Conservation (phyloP, 805 yeast species). For the Tetrapisispora taiwanensis region DNA sequence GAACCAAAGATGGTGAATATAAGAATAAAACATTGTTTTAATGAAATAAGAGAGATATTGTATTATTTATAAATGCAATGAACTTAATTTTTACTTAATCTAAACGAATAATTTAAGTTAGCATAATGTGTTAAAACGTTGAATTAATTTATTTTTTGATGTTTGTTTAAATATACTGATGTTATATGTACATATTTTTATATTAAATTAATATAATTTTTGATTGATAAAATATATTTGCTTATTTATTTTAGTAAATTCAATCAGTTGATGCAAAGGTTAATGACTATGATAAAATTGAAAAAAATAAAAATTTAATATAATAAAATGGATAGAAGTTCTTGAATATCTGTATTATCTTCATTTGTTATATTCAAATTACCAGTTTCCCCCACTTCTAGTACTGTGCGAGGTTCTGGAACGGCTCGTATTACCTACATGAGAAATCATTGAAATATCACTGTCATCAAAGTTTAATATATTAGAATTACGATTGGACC, state of each 20-base stretch:
- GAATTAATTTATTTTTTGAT: no score
- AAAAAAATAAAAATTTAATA: neutral
- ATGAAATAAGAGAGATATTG: no score
- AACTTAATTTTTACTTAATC: no score
- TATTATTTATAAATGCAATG: no score
- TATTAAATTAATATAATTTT: neutral
- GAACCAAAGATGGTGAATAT: no score
- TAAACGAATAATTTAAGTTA: no score
- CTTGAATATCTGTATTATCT: neutral
- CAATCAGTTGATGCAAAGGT: neutral
- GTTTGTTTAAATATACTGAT: neutral
- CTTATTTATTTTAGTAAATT: neutral
- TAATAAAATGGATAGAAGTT: neutral
- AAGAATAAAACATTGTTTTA: no score
- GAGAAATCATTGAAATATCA: slow-evolving; percentile 31
- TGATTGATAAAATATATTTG: neutral
- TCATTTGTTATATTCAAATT: neutral
- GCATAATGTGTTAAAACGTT: no score
- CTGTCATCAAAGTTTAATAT: slow-evolving; percentile 23
- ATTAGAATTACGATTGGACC: slow-evolving; percentile 15
- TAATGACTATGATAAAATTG: neutral
- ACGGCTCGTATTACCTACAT: slow-evolving; percentile 15
- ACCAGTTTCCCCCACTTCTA: slow-evolving; percentile 27
- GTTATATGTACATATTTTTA: neutral
- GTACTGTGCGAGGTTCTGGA: slow-evolving; percentile 19